Conservation (phyloP, 2,329 filamentous ascomycete genomes). For the Exophiala xenobiotica region DNA sequence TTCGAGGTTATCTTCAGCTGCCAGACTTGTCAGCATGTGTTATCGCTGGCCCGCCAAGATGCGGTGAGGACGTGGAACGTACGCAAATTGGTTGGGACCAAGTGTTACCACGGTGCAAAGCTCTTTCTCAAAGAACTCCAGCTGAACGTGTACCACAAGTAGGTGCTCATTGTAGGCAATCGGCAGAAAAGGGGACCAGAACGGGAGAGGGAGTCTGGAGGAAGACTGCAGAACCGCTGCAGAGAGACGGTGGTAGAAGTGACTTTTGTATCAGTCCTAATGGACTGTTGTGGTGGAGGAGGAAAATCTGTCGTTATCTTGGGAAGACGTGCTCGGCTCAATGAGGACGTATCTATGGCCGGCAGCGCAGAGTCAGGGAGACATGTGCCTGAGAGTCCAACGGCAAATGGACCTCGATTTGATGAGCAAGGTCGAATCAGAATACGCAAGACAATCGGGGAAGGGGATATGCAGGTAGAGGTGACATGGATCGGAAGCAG, state of each 20-base stretch:
- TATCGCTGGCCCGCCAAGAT: slow-evolving; percentile 15
- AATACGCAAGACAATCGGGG: slow-evolving; percentile 21
- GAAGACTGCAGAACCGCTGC: not conserved
- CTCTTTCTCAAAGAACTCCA: slow-evolving; percentile 32
- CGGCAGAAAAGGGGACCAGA: slow-evolving; percentile 3
- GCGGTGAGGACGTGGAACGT: slow-evolving; percentile 19
- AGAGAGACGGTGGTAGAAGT: slow-evolving; percentile 11
- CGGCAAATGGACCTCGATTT: slow-evolving; percentile 21
- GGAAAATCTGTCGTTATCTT: slow-evolving; percentile 24
- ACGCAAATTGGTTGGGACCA: slow-evolving; percentile 12
- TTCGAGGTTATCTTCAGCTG: slow-evolving; percentile 15
- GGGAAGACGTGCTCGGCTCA: slow-evolving; percentile 14
- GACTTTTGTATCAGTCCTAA: slow-evolving; percentile 18
- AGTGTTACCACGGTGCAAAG: slow-evolving; percentile 25
- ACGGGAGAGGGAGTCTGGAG: slow-evolving; percentile 5
- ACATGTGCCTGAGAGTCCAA: slow-evolving; percentile 23
- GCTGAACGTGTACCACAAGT: slow-evolving; percentile 32
- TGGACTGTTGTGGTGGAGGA: slow-evolving; percentile 20
- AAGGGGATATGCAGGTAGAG: slow-evolving; percentile 17
- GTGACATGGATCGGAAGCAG: slow-evolving; percentile 26
- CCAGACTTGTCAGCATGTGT: slow-evolving; percentile 4
- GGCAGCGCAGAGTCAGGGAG: slow-evolving; percentile 20
- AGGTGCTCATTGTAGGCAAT: slow-evolving; percentile 30
- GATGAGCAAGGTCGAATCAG: slow-evolving; percentile 22
- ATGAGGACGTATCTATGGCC: slow-evolving; percentile 4